Evolutionary conservation across 2,329 filamentous ascomycete genomes (phyloP).

Genomic region (Hypoxylon sp.): DNA sequence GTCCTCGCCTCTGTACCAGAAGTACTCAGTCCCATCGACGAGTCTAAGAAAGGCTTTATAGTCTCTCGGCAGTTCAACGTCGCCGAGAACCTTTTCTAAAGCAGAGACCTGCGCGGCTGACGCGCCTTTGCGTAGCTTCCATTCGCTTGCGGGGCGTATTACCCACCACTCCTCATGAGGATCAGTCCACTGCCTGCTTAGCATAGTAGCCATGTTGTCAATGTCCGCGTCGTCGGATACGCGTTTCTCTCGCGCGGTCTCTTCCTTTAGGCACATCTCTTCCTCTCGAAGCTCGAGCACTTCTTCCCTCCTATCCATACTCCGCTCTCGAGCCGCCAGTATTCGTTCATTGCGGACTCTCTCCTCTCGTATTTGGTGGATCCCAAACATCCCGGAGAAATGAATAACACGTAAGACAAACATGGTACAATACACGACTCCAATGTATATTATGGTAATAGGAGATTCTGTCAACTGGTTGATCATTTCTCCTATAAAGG

Average conservation of each 20-base stretch:
- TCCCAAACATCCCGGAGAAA: background rate
- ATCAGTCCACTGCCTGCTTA: background rate
- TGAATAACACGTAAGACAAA: background rate
- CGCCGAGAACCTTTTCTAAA: background rate
- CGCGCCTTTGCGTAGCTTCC: background rate
- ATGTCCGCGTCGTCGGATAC: background rate
- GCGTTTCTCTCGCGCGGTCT: background rate
- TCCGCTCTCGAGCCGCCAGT: background rate
- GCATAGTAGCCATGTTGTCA: background rate
- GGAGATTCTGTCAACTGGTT: background rate
- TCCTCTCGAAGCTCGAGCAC: background rate
- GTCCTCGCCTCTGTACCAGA: background rate
- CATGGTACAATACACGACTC: background rate
- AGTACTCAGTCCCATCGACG: background rate
- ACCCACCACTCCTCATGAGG: background rate
- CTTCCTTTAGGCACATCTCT: background rate
- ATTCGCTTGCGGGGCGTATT: background rate
- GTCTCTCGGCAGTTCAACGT: background rate
- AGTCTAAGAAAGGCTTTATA: background rate
- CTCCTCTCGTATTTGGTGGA: background rate
- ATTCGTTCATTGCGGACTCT: background rate
- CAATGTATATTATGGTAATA: too few relatives aligned
- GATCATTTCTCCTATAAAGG: background rate
- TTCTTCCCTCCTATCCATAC: background rate
- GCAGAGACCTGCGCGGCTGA: background rate